These are phyloP conservation scores for Aspergillus viridinutans DNA, from an alignment of 2,329 filamentous ascomycete genomes.

Conservation along the genomic window DNA sequence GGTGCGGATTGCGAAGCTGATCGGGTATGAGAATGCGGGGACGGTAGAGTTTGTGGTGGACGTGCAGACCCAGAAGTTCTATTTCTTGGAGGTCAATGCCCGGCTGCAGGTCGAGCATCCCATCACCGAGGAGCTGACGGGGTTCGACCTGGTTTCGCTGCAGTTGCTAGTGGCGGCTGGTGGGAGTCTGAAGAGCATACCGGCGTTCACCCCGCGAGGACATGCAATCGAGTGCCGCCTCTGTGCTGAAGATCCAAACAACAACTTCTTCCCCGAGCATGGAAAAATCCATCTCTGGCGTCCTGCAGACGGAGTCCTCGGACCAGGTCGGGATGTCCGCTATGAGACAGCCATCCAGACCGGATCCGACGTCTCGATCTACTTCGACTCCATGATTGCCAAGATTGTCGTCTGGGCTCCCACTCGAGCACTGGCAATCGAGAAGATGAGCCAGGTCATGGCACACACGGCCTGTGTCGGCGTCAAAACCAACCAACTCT, in stretches of 20 bases:
- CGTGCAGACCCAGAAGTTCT: slow-evolving; percentile 34
- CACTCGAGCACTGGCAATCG: slow-evolving; percentile 31
- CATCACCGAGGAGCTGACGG: slow-evolving; percentile 39
- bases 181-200: slow-evolving; percentile 19
- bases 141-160: slow-evolving; percentile 35
- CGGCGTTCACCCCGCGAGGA: slow-evolving; percentile 27
- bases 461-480: slow-evolving; percentile 61
- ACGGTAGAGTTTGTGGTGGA: slow-evolving; percentile 48
- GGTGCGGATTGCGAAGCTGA: slow-evolving; percentile 29
- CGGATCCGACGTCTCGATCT: slow-evolving; percentile 38
- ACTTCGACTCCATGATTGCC: slow-evolving; percentile 47
- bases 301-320: slow-evolving; percentile 14
- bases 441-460: slow-evolving; percentile 33
- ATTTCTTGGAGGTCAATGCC: slow-evolving; percentile 50
- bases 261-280: slow-evolving; percentile 36
- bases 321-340: slow-evolving; percentile 27
- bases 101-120: slow-evolving; percentile 50
- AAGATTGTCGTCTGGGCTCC: slow-evolving; percentile 46
- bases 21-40: slow-evolving; percentile 42
- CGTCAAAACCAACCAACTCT: slow-evolving; percentile 45
- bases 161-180: slow-evolving; percentile 37
- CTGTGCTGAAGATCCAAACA: slow-evolving; percentile 42
- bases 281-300: slow-evolving; percentile 36
- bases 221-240: slow-evolving; percentile 45
- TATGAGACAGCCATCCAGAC: slow-evolving; percentile 42